phyloP scores from a whole-genome alignment of 176 grass and related monocot genomes.

The Saccharum spontaneum region DNA sequence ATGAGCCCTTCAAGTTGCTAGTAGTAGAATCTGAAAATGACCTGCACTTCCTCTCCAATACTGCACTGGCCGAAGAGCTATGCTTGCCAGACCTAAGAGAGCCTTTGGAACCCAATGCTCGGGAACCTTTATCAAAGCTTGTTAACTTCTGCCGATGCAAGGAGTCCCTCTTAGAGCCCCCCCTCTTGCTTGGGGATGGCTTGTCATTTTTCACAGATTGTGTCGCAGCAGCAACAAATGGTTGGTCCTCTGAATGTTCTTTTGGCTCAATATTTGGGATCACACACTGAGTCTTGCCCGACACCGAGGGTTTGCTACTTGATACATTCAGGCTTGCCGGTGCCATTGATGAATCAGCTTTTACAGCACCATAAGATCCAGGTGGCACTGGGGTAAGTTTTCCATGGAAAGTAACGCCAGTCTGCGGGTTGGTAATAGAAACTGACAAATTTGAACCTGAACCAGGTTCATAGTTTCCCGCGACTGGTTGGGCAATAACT shows the following conservation, averaged over 20 bases:
- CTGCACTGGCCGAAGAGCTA: slow-evolving; percentile 47
- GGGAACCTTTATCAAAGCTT: slow-evolving; percentile 84
- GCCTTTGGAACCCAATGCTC: slow-evolving; percentile 83
- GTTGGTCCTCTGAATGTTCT: slow-evolving; percentile 59
- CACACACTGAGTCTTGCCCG: slow-evolving; percentile 52
- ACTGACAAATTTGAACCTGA: slow-evolving; percentile 43
- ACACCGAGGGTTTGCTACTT: slow-evolving; percentile 45
- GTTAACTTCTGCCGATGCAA: slow-evolving; percentile 78
- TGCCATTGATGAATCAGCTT: slow-evolving; percentile 46
- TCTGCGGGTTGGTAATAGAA: slow-evolving; percentile 49
- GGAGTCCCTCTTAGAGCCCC: slow-evolving; percentile 75
- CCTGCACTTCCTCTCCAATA: slow-evolving; percentile 73
- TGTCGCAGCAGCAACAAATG: slow-evolving; percentile 51
- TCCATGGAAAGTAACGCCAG: slow-evolving; percentile 45
- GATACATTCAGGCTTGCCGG: slow-evolving; percentile 39
- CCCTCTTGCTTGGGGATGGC: slow-evolving; percentile 54
- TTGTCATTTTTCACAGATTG: slow-evolving; percentile 60
- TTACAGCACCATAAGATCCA: slow-evolving; percentile 34
- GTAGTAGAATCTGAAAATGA: slow-evolving; percentile 53
- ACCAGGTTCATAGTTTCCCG: slow-evolving; percentile 34
- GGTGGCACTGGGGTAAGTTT: slow-evolving; percentile 38
- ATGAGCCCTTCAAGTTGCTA: slow-evolving; percentile 59
- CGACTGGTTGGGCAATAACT: slow-evolving; percentile 40
- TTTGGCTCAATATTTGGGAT: slow-evolving; percentile 64
- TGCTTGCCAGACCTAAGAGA: slow-evolving; percentile 75